These are phyloP conservation scores for Ophiostoma sp. DNA, from an alignment of 2,329 filamentous ascomycete genomes.

Conservation along the genomic window DNA sequence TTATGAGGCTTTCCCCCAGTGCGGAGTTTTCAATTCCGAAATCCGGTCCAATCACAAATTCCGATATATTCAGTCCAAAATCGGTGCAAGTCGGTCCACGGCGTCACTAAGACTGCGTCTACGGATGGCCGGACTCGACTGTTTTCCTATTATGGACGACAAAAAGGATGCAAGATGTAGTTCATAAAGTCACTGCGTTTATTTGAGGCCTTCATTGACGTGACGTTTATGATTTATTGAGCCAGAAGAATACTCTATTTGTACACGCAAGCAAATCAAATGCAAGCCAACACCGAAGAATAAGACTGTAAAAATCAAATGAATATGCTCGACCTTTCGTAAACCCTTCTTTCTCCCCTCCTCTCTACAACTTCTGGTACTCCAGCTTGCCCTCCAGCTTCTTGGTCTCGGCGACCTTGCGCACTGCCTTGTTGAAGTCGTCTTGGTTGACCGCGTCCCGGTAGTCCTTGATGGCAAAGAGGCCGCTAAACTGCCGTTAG, in stretches of 20 bases:
- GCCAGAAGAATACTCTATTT: constrained; percentile 8
- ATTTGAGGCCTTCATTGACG: not conserved
- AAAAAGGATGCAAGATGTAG: no score
- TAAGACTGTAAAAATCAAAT: not conserved
- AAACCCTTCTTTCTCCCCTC: no score
- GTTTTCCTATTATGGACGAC: not conserved
- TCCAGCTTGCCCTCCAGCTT: constrained; percentile 98
- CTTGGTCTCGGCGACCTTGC: constrained; percentile 96
- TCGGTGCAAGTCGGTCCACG: not conserved
- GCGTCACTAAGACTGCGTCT: not conserved
- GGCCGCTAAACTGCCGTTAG: constrained; percentile 60
- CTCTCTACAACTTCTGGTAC: constrained; percentile 84
- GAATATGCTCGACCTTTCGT: constrained; percentile 9
- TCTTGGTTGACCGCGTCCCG: constrained; percentile 95
- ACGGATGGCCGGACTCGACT: not conserved
- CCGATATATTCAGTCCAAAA: constrained; percentile 2
- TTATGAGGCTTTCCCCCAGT: not conserved
- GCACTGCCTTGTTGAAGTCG: constrained; percentile 98
- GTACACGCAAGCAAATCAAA: constrained; percentile 14
- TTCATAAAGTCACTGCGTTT: no score
- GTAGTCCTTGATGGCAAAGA: constrained; percentile 99
- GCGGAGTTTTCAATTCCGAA: constrained; percentile 18
- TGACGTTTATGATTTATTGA: not conserved
- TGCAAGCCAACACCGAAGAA: constrained; percentile 20
- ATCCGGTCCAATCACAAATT: constrained; percentile 13